phyloP scores from a whole-genome alignment of 257 asterid species.

The Solanum megistacrolobum region DNA sequence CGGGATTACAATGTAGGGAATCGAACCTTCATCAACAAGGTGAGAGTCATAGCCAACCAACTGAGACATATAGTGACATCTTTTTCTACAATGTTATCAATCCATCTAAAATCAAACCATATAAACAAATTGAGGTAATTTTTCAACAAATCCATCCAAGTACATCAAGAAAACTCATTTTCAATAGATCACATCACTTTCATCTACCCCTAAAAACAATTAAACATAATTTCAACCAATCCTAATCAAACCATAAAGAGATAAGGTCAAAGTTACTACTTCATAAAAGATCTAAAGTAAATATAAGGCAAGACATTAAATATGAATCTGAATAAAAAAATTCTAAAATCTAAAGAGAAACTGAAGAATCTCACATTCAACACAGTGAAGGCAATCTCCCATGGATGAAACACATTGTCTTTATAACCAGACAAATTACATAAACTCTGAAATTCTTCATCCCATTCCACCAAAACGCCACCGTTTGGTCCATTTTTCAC shows the following conservation, averaged over 20 bases:
- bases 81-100: background rate
- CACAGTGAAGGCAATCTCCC: constrained; percentile 83
- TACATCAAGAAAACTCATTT: background rate
- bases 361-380: constrained; percentile 47
- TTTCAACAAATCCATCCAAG: background rate
- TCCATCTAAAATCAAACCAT: background rate
- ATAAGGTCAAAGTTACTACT: background rate
- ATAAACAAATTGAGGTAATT: background rate
- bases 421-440: constrained; percentile 63
- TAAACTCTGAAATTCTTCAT: constrained; percentile 63
- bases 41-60: background rate
- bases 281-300: background rate
- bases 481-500: constrained; percentile 24
- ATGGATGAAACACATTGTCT: constrained; percentile 81
- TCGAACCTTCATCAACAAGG: background rate
- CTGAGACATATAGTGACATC: background rate
- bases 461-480: constrained; percentile 68
- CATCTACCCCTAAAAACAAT: background rate
- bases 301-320: background rate
- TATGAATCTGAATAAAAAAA: background rate
- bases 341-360: background rate
- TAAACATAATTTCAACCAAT: background rate
- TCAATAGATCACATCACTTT: background rate
- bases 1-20: background rate
- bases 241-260: background rate